Base-by-base conservation (phyloP, 306 rosid genomes). In the Spatholobus suberectus region DNA sequence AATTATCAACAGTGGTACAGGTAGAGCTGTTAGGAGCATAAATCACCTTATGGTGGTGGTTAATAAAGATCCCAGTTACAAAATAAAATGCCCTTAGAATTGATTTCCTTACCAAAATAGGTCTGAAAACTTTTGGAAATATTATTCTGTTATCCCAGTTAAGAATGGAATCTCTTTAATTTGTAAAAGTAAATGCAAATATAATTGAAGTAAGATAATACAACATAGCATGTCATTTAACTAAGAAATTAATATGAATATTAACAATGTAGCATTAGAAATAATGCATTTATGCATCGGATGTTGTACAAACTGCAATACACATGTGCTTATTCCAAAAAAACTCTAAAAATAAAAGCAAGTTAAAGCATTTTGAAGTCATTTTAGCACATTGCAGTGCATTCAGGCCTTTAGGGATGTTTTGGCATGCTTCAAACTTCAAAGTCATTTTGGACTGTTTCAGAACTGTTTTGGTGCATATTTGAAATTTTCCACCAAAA, bases 361-460 rank as follows among this genome's bases (percentile, higher is more conserved):
- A 40, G 34, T 5, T 70, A 23, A 43, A 43, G 8, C n/a, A 49
- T 47, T 47, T 47, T 47, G 61, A 47, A 72, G 44, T 44, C 5
- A 9, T 47, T 47, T 72, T 18, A 32, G 44, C 13, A 34, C 7
- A 51, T 32, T 32, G 18, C 65, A 63, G 13, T 63, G 43, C 70
- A 63, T 18, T 68, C 8, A 62, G 69, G 38, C 69, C 41, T 38
- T 38, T 43, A 43, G 44, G 43, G 41, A 49, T 72, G 61, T 15
- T 49, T 72, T 72, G 65, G 20, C 78, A 32, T 51, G 65, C 58
- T 73, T 29, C 27, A 32, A 73, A 32, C 65, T 73, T 32, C 17
- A 11, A 51, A 32, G 18, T 73, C 63, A 51, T 29, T 43, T 73
- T 73, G 65, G 32, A 49, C 61, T 5, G 3, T 44, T 73, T 51